Evolutionary conservation across 257 asterid species (phyloP), one percentile per base, ranked within the genome.

Genomic region (Solanum sejunctum): DNA sequence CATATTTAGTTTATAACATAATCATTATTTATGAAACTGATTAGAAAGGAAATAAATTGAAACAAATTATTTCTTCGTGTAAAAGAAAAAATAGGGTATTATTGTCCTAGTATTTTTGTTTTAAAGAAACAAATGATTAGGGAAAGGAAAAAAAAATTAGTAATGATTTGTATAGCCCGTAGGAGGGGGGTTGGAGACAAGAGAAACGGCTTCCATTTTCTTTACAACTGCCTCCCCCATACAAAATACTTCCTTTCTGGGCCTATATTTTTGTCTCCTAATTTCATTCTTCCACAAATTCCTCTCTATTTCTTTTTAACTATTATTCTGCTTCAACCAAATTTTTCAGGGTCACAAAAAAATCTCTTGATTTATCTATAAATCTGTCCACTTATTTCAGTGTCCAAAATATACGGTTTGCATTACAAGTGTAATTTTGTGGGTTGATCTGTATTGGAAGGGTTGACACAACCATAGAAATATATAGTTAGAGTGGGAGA

Each of bases 161-260:
- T 4, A 70, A 17, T 70, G 52, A 36, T 70, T 18, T 77, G 23
- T 77, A 23, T 49, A 51, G 63, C 63, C 45, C 23, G 47, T 77
- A 82, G 88, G 49, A 84, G 79, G 84, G 91, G 85, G 85, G 89
- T 70, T 86, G 88, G 88, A 84, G 88, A 88, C 87, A 84, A 89
- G 88, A 80, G 87, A 89, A 94, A 91, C 94, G 95, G 93, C 92
- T 91, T 87, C 89, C 92, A 89, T 89, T 69, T 87, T 84, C 28
- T 41, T 49, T 84, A 85, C 90, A 88, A 88, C 88, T 91, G 93
- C 93, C 63, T 86, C 88, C 81, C 89, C 80, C 63, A 86, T 54
- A 77, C 82, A 81, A 84, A 88, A 88, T 87, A 49, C 84, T 88
- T 86, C 84, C 70, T 39, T 60, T 69, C 45, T 69, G 71, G 66